Conservation (phyloP, 1,284 basidiomycete genomes). For the Pholiota adiposa region DNA sequence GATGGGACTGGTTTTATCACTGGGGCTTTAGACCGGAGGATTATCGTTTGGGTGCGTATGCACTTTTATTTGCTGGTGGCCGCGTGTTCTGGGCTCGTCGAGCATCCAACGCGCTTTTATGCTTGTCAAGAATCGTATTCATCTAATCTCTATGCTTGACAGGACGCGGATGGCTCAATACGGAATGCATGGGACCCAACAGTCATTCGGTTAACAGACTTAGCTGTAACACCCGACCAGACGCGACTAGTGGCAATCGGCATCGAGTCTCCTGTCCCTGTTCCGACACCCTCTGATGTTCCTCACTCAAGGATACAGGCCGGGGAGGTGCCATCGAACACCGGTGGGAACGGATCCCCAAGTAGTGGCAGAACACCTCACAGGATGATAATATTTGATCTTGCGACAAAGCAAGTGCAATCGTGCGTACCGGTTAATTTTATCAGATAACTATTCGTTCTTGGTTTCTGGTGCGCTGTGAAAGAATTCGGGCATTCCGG, state of each 20-base stretch:
- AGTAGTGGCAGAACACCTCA: constrained; percentile 47
- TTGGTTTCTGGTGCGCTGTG: constrained; percentile 12
- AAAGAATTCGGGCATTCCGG: constrained; percentile 10
- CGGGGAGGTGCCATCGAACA: constrained; percentile 41
- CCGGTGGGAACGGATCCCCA: constrained; percentile 39
- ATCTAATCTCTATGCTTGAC: constrained; percentile 21
- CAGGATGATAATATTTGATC: constrained; percentile 77
- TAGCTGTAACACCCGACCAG: constrained; percentile 88
- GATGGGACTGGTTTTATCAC: constrained; percentile 92
- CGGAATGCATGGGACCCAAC: constrained; percentile 72
- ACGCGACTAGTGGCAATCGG: constrained; percentile 85
- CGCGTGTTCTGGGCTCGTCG: constrained; percentile 10
- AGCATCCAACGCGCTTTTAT: constrained; percentile 16
- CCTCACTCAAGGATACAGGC: constrained; percentile 31
- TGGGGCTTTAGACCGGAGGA: constrained; percentile 86
- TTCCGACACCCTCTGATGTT: constrained; percentile 34
- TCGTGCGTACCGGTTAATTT: constrained; percentile 50
- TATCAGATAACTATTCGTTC: background rate
- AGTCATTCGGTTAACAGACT: constrained; percentile 88
- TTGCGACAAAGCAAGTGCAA: constrained; percentile 65
- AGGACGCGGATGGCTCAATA: constrained; percentile 78
- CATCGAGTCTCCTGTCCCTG: constrained; percentile 51
- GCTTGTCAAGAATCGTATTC: constrained; percentile 14
- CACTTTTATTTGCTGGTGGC: constrained; percentile 11
- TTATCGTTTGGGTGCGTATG: constrained; percentile 83